These are phyloP conservation scores for Auricularia auricula-judae DNA, from an alignment of 768 basidiomycete genomes.

Conservation along the genomic window DNA sequence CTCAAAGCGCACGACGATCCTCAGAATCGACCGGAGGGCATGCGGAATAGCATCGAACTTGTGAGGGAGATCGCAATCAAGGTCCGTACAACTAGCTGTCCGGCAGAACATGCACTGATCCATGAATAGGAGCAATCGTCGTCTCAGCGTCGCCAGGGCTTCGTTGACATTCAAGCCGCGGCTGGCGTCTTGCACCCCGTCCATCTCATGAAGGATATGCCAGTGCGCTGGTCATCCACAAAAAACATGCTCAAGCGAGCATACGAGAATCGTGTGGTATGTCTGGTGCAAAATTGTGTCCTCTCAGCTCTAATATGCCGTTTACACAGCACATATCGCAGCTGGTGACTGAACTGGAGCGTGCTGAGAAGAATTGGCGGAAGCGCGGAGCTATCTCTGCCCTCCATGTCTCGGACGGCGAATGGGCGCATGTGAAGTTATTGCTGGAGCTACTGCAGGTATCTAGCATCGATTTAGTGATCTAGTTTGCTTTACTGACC, in stretches of 20 bases:
- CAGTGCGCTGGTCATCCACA: slow-evolving; percentile 23
- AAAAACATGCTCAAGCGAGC: slow-evolving; percentile 18
- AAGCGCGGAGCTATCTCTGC: not conserved
- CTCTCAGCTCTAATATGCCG: not conserved
- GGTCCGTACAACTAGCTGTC: slow-evolving; percentile 7
- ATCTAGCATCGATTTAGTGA: not conserved
- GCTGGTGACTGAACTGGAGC: not conserved
- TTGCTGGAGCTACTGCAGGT: not conserved
- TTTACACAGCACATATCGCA: not conserved
- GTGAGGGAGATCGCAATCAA: slow-evolving; percentile 17
- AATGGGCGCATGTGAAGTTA: not conserved
- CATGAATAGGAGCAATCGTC: slow-evolving; percentile 15
- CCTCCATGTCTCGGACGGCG: not conserved
- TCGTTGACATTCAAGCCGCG: slow-evolving; percentile 10
- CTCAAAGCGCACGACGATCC: slow-evolving; percentile 17
- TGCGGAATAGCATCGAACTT: slow-evolving; percentile 18
- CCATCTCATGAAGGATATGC: slow-evolving; percentile 20
- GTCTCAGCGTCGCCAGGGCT: slow-evolving; percentile 16
- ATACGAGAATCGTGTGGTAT: slow-evolving; percentile 1
- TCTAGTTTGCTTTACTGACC: not conserved
- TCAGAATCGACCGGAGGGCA: not conserved
- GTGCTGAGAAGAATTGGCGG: not conserved
- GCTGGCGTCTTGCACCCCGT: slow-evolving; percentile 1
- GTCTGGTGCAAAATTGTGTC: not conserved
- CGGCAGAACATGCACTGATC: not conserved